Evolutionary conservation across 2,329 filamentous ascomycete genomes (phyloP).

Genomic region (Emergomyces orientalis): DNA sequence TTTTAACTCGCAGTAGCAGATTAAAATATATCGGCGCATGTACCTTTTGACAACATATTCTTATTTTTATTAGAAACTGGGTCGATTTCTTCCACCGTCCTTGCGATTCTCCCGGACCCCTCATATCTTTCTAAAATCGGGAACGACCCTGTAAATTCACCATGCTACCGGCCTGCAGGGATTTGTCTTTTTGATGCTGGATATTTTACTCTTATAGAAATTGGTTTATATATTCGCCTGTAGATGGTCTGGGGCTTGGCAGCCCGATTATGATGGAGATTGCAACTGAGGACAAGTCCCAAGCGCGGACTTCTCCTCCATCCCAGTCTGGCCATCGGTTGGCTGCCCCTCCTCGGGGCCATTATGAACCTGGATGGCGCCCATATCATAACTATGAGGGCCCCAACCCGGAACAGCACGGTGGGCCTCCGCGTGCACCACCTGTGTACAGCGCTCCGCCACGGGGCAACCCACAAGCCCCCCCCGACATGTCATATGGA

Average conservation of each 20-base stretch:
- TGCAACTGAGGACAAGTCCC: constrained; percentile 12
- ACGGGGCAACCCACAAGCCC: constrained; percentile 17
- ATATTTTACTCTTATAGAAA: neutral
- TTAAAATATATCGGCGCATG: neutral
- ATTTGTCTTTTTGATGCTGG: neutral
- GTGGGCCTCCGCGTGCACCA: constrained; percentile 7
- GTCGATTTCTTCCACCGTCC: neutral
- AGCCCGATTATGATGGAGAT: constrained; percentile 10
- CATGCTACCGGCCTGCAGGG: neutral
- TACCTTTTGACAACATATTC: neutral
- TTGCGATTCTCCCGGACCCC: neutral
- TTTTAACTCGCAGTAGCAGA: neutral
- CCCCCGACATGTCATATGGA: constrained; percentile 26
- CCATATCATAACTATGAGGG: constrained; percentile 4
- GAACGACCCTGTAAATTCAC: neutral
- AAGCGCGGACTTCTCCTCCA: constrained; percentile 9
- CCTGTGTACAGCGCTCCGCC: constrained; percentile 7
- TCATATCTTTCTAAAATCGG: neutral
- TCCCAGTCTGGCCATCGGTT: neutral
- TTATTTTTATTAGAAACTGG: neutral
- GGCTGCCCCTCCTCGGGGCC: neutral
- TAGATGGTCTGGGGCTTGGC: constrained; percentile 3
- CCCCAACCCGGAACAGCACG: constrained; percentile 1
- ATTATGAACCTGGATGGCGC: constrained; percentile 1
- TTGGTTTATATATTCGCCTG: neutral